Evolutionary conservation across 2,329 filamentous ascomycete species (phyloP), one percentile per base, ranked within the genome.

Genomic region (Pseudohalonectria lignicola): DNA sequence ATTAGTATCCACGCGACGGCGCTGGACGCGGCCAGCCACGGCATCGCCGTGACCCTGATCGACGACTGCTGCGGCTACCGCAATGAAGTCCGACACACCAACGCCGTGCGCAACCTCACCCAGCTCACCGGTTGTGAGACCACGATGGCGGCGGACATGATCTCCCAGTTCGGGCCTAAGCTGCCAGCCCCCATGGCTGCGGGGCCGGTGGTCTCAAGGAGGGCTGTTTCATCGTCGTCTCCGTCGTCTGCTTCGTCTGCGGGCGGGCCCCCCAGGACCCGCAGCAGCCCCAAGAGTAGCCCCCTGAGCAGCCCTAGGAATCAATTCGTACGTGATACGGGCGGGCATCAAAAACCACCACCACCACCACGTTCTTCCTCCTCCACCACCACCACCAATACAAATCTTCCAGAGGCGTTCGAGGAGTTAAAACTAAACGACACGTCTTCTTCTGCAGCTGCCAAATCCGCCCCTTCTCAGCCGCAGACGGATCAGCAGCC

Each of bases 1-100:
- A 67, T 93, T 26, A 88, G 87, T 23, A 79, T 96, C 34, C 87
- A 92, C 53, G 90, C 92, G 7, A 95, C 90, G 1, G 87, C 87
- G 4, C 69, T 94, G 45, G 92, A 95, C 53, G 92, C 90, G 10
- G 88, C 86, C 2, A 76, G 82, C 16, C 83, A 95, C 56, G 92
- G 88, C 4, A 79, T 94, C 51, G 69, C 76, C n/a, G 86, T 95
- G 51, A 92, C 83, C 5, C 66, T 96, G 11, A 66, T 96, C 29
- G 80, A 92, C 37, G 87, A 96, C 55, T 95, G 88, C 56, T 76
- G 94, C 39, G 88, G 87, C 10, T 94, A 81, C 52, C 76, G 85
- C 34, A 78, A 68, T 48, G 74, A 78, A 41, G 58, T 65, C 15
- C 76, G 86, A 31, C 86, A 94, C 48, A 64, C 74, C 32, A 67